Conservation (phyloP, 139 green algal genomes). For the Micromonas commoda region DNA sequence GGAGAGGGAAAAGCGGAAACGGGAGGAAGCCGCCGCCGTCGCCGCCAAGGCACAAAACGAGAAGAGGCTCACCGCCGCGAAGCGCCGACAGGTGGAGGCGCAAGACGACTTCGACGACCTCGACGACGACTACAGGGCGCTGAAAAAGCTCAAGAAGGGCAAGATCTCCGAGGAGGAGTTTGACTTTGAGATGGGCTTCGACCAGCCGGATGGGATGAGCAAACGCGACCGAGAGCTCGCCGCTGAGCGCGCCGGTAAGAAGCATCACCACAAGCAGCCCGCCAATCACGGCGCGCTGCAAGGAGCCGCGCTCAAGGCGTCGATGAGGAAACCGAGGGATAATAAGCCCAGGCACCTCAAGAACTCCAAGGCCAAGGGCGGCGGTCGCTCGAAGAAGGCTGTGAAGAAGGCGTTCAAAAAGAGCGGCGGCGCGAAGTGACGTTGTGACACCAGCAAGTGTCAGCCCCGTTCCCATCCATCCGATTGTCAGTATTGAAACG, state of each 20-base stretch:
- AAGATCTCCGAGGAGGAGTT: constrained; percentile 16
- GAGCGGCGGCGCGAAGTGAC: background rate
- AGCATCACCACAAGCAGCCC: no score
- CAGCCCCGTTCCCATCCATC: no score
- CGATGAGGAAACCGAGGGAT: background rate
- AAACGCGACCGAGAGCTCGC: no score
- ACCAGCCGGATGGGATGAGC: background rate
- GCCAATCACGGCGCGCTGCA: background rate
- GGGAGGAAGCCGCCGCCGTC: background rate
- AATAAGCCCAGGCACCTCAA: background rate
- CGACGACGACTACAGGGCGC: constrained; percentile 62
- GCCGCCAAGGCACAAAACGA: background rate
- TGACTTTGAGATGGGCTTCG: constrained; percentile 15
- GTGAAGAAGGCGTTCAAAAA: background rate
- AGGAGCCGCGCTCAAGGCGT: background rate
- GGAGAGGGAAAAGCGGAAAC: background rate
- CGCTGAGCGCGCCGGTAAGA: no score
- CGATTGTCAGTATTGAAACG: no score
- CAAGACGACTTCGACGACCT: constrained; percentile 64
- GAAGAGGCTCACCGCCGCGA: constrained; percentile 38
- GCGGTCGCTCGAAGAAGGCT: background rate
- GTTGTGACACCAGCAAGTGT: no score
- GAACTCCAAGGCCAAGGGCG: background rate
- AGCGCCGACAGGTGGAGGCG: constrained; percentile 60
- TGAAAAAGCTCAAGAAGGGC: constrained; percentile 59